phyloP scores from a whole-genome alignment of 1,284 basidiomycete genomes.

The Wallemia hederae region DNA sequence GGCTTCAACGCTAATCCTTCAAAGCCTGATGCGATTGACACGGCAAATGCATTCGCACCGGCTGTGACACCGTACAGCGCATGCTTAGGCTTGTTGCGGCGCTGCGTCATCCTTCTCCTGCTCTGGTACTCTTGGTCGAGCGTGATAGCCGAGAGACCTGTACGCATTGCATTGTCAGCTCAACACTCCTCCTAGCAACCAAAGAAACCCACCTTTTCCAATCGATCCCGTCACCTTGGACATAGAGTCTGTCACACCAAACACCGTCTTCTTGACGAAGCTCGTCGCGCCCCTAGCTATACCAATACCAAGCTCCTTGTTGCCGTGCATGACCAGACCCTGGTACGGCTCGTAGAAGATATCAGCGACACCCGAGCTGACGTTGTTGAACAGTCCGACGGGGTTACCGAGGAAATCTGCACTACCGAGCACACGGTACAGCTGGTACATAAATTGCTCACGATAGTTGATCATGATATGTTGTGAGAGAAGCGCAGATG shows the following conservation, averaged over 20 bases:
- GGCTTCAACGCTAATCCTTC: conserved; percentile 91
- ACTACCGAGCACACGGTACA: conserved; percentile 85
- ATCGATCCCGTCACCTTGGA: conserved; percentile 93
- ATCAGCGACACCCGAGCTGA: conserved; percentile 92
- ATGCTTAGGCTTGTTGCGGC: conserved; percentile 81
- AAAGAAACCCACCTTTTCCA: conserved; percentile 41
- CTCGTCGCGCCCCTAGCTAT: conserved; percentile 94
- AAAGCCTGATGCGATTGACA: conserved; percentile 75
- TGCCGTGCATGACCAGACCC: conserved; percentile 88
- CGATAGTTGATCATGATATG: conserved; percentile 78
- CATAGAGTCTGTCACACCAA: conserved; percentile 79
- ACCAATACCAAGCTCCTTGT: conserved; percentile 82
- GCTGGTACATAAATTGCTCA: conserved; percentile 72
- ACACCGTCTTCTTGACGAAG: conserved; percentile 96
- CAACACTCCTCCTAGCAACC: not conserved
- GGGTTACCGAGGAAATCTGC: conserved; percentile 64
- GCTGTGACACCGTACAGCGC: conserved; percentile 88
- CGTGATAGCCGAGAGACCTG: conserved; percentile 78
- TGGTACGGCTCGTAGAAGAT: conserved; percentile 99
- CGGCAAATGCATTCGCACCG: conserved; percentile 78
- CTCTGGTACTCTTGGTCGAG: conserved; percentile 89
- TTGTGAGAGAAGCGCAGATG: conserved; percentile 49
- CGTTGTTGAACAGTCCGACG: conserved; percentile 90
- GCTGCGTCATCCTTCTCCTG: conserved; percentile 55
- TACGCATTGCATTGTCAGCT: not conserved